Percentiles rank a stretch among this genome's conserved stretches.
phyloP scores from a whole-genome alignment of 352 stramenopile species.

The Phytophthora pistaciae region DNA sequence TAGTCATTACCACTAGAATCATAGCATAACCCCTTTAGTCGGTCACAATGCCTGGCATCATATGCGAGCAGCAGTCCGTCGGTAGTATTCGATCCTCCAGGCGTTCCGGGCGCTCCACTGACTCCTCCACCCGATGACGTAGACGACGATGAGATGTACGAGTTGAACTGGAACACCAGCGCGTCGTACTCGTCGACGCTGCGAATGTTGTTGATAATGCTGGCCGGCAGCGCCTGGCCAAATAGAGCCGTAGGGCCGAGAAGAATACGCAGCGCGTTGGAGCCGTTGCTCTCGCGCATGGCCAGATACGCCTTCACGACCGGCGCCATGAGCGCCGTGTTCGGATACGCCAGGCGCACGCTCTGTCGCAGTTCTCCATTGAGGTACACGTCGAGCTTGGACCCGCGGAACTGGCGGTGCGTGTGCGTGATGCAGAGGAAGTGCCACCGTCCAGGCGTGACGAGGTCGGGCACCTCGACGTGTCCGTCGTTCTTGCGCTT shows the following conservation, averaged over 20 bases:
- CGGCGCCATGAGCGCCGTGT: constrained; percentile 76
- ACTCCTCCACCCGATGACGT: constrained; percentile 52
- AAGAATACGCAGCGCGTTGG: constrained; percentile 64
- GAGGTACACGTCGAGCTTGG: constrained; percentile 84
- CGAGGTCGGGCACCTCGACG: constrained; percentile 73
- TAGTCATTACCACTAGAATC: constrained; percentile 79
- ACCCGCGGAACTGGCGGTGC: constrained; percentile 85
- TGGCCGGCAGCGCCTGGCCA: constrained; percentile 65
- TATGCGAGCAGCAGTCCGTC: constrained; percentile 74
- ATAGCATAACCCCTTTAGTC: constrained; percentile 67
- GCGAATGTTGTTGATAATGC: constrained; percentile 72
- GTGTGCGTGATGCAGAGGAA: constrained; percentile 88
- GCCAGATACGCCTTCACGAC: constrained; percentile 84
- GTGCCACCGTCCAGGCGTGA: constrained; percentile 78
- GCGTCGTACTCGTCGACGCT: constrained; percentile 79
- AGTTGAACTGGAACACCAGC: constrained; percentile 83
- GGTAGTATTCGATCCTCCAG: constrained; percentile 34
- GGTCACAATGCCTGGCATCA: constrained; percentile 72
- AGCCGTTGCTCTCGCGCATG: constrained; percentile 79
- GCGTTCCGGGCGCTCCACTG: constrained; percentile 29
- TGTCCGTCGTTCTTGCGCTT: constrained; percentile 90
- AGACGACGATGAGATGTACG: constrained; percentile 76
- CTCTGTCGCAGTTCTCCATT: constrained; percentile 81
- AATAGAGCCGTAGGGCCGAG: constrained; percentile 71
- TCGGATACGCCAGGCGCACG: constrained; percentile 81